phyloP scores from a whole-genome alignment of 805 yeast species.

The Tetrapisispora fleetii region DNA sequence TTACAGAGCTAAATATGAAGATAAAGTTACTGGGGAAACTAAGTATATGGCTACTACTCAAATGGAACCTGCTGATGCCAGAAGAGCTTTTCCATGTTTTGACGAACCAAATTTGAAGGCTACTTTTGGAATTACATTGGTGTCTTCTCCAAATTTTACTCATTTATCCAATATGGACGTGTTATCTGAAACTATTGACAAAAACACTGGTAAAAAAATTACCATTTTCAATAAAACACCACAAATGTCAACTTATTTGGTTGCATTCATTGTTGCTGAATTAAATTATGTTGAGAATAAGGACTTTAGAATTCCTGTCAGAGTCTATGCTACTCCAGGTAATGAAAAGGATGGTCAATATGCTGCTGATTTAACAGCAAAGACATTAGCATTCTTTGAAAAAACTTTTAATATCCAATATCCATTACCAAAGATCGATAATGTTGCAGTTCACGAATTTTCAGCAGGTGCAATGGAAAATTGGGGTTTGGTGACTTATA shows the following conservation, averaged over 20 bases:
- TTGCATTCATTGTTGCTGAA: slow-evolving; percentile 77
- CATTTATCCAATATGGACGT: slow-evolving; percentile 66
- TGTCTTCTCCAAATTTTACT: slow-evolving; percentile 45
- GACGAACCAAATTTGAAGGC: slow-evolving; percentile 81
- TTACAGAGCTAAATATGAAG: slow-evolving; percentile 57
- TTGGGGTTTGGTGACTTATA: slow-evolving; percentile 70
- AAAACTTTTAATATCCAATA: slow-evolving; percentile 64
- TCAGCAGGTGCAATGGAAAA: slow-evolving; percentile 88
- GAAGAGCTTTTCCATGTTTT: slow-evolving; percentile 79
- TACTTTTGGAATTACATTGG: slow-evolving; percentile 52
- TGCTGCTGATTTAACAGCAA: slow-evolving; percentile 66
- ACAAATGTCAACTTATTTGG: slow-evolving; percentile 73
- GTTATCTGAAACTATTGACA: slow-evolving; percentile 34
- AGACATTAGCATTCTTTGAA: slow-evolving; percentile 65
- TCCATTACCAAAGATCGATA: slow-evolving; percentile 72
- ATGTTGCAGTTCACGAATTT: slow-evolving; percentile 76
- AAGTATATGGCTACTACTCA: slow-evolving; percentile 76
- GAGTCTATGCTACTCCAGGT: slow-evolving; percentile 76
- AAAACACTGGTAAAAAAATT: slow-evolving; percentile 37
- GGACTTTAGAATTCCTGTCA: slow-evolving; percentile 62
- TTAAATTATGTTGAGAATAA: slow-evolving; percentile 60
- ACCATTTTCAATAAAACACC: slow-evolving; percentile 69
- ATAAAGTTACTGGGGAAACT: slow-evolving; percentile 47
- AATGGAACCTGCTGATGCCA: slow-evolving; percentile 79
- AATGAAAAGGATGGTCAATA: slow-evolving; percentile 59